Percentiles rank a stretch among this genome's conserved stretches.
phyloP scores from a whole-genome alignment of 306 rosid species.

The Medicago truncatula region MtrunA17r5.0-ANR NC_053043.1:1210001-1210500 shows the following conservation, averaged over 20 bases:
- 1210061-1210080: constrained; percentile 75
- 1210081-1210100: constrained; percentile 75
- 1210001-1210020: constrained; percentile 84
- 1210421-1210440: constrained; percentile 85
- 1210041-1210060: constrained; percentile 85
- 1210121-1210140: constrained; percentile 82
- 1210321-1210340: constrained; percentile 76
- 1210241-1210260: constrained; percentile 57
- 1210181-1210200: constrained; percentile 90
- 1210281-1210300: constrained; percentile 81
- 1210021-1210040: constrained; percentile 90
- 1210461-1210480: constrained; percentile 89
- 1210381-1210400: constrained; percentile 82
- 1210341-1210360: constrained; percentile 78
- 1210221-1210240: constrained; percentile 81
- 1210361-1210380: constrained; percentile 67
- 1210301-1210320: constrained; percentile 73
- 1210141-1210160: constrained; percentile 87
- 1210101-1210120: constrained; percentile 67
- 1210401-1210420: constrained; percentile 73
- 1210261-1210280: constrained; percentile 56
- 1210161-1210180: constrained; percentile 84
- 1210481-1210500: constrained; percentile 90
- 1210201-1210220: constrained; percentile 96
- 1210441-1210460: constrained; percentile 98